Percentiles rank a stretch among this genome's conserved stretches.
Conservation (phyloP, 2,329 filamentous ascomycete species). For the Truncatella angustata region DNA sequence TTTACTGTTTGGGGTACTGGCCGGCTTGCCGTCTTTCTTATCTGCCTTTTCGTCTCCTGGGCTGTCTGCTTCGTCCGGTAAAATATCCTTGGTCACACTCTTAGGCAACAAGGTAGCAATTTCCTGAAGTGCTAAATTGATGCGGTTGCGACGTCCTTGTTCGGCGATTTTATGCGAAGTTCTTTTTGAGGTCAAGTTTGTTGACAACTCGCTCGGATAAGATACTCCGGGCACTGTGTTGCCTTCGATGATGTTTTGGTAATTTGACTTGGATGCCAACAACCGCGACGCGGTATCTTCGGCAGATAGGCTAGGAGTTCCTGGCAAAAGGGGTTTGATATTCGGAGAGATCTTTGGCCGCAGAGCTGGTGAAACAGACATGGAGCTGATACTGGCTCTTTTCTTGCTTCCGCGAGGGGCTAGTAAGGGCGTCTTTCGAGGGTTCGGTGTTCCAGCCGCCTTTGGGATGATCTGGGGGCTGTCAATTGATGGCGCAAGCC, state of each 20-base stretch:
- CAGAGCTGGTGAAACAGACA: conserved; percentile 81
- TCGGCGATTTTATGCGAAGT: conserved; percentile 98
- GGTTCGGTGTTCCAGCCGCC: conserved; percentile 40
- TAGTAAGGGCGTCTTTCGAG: conserved; percentile 54
- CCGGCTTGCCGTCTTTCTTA: conserved; percentile 40
- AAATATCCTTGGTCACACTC: conserved; percentile 40
- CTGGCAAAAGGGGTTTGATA: conserved; percentile 86
- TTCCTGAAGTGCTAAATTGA: conserved; percentile 89
- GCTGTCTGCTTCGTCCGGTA: conserved; percentile 45
- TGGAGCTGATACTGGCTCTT: conserved; percentile 66
- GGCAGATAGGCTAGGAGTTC: conserved; percentile 45
- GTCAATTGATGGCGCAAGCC: conserved; percentile 54
- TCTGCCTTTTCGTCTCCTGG: conserved; percentile 42
- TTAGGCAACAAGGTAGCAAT: conserved; percentile 84
- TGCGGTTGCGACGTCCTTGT: conserved; percentile 90
- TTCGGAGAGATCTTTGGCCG: conserved; percentile 88
- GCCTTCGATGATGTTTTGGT: conserved; percentile 94
- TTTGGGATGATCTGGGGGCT: conserved; percentile 64
- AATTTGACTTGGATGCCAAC: conserved; percentile 92
- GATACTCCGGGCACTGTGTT: conserved; percentile 86
- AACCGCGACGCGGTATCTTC: conserved; percentile 68
- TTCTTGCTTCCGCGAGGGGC: conserved; percentile 64
- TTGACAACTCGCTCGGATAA: conserved; percentile 87
- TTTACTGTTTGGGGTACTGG: conserved; percentile 74
- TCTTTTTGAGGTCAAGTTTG: conserved; percentile 91